Percentiles rank a stretch among this genome's conserved stretches.
phyloP scores from a whole-genome alignment of 164 flowering plant genomes.

The Sedum album region DNA sequence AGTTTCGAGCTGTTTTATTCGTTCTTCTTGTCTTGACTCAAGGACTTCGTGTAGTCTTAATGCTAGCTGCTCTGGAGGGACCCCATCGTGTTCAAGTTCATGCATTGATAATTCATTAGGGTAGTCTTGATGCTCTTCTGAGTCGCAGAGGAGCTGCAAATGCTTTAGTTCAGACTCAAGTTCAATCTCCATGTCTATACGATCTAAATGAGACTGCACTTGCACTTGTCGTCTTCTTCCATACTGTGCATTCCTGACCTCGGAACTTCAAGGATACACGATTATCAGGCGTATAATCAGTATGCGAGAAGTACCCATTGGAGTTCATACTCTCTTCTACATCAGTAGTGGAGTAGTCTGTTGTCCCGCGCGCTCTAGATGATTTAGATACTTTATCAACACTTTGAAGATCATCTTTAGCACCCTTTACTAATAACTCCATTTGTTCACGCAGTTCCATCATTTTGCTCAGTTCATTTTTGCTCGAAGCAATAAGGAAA shows the following conservation, averaged over 20 bases:
- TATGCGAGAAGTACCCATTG: slow-evolving; percentile 12
- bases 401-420: slow-evolving; percentile 26
- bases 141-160: slow-evolving; percentile 39
- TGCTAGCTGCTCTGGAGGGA: slow-evolving; percentile 54
- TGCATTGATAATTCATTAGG: slow-evolving; percentile 12
- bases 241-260: not conserved
- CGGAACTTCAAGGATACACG: not conserved
- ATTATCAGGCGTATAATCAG: slow-evolving; percentile 4
- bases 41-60: slow-evolving; percentile 56
- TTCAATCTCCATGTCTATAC: slow-evolving; percentile 51
- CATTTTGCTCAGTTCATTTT: slow-evolving; percentile 45
- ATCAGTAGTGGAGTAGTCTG: slow-evolving; percentile 18
- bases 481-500: slow-evolving; percentile 37
- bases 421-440: slow-evolving; percentile 36
- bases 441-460: slow-evolving; percentile 37
- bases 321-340: slow-evolving; percentile 14
- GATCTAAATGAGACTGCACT: slow-evolving; percentile 20
- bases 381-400: slow-evolving; percentile 15
- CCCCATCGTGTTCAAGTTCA: slow-evolving; percentile 26
- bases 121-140: slow-evolving; percentile 14
- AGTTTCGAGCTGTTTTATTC: slow-evolving; percentile 53
- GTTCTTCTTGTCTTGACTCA: slow-evolving; percentile 50
- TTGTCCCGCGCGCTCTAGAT: slow-evolving; percentile 4
- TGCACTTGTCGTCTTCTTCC: no score
- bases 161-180: slow-evolving; percentile 55